phyloP scores from a whole-genome alignment of 164 flowering plant genomes.

The Aristolochia fimbriata region DNA sequence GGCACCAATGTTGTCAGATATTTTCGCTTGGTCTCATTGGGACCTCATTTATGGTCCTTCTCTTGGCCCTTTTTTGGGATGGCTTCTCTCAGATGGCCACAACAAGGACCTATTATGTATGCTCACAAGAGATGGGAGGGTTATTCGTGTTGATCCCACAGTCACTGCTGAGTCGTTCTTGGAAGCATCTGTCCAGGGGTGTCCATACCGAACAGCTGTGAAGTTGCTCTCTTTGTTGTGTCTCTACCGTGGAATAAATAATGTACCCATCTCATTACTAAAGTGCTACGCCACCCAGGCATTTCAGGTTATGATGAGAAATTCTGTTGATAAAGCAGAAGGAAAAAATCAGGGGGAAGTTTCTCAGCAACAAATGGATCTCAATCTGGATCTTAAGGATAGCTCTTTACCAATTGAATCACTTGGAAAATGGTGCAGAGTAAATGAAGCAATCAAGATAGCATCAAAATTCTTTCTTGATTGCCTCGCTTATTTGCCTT shows the following conservation, averaged over 20 bases:
- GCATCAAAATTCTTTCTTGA: constrained; percentile 63
- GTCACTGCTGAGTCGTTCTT: constrained; percentile 62
- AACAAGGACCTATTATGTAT: constrained; percentile 55
- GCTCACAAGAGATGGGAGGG: constrained; percentile 57
- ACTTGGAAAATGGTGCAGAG: not conserved
- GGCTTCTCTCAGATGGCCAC: constrained; percentile 58
- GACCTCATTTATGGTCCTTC: constrained; percentile 73
- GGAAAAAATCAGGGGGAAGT: constrained; percentile 5
- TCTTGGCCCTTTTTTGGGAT: constrained; percentile 71
- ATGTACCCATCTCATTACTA: constrained; percentile 59
- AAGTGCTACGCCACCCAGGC: constrained; percentile 55
- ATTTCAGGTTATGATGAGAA: constrained; percentile 55
- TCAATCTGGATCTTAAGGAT: constrained; percentile 6
- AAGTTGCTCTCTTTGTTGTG: constrained; percentile 52
- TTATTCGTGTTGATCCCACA: constrained; percentile 61
- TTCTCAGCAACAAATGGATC: constrained; percentile 6
- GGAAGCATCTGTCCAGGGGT: constrained; percentile 58
- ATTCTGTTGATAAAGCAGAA: constrained; percentile 25
- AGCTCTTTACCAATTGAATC: constrained; percentile 3
- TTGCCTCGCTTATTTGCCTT: constrained; percentile 62
- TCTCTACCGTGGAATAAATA: constrained; percentile 53
- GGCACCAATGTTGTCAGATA: constrained; percentile 77
- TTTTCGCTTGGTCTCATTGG: constrained; percentile 86
- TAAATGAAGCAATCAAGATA: constrained; percentile 18
- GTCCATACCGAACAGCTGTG: constrained; percentile 66